Evolutionary conservation across 225 moss, liverwort and hornwort species (phyloP).

Genomic region (Physcomitrellopsis africana): DNA sequence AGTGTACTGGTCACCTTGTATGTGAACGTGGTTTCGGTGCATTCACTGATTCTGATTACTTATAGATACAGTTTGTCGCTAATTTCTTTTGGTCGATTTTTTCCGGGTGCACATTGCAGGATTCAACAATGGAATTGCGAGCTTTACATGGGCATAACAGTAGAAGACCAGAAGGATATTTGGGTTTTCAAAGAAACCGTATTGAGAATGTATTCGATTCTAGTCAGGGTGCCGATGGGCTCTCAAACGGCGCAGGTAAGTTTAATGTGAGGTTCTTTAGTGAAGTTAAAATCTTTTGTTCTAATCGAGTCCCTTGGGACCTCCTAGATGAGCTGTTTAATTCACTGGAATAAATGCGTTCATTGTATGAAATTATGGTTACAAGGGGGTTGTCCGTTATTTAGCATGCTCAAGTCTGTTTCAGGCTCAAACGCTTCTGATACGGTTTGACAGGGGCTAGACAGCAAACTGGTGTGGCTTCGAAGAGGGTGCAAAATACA

Average conservation of each 20-base stretch:
- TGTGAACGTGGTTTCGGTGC: background rate
- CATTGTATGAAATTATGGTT: background rate
- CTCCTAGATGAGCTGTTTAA: no score
- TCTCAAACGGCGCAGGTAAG: slow-evolving; percentile 41
- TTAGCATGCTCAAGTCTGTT: slow-evolving; percentile 19
- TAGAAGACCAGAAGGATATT: slow-evolving; percentile 49
- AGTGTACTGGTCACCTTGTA: slow-evolving; percentile 5
- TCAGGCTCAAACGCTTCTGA: slow-evolving; percentile 21
- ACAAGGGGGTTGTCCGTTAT: background rate
- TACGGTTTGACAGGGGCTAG: slow-evolving; percentile 34
- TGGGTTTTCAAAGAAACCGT: slow-evolving; percentile 44
- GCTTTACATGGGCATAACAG: slow-evolving; percentile 84
- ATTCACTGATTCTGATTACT: slow-evolving; percentile 2
- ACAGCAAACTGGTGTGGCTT: slow-evolving; percentile 40
- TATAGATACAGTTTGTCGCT: slow-evolving; percentile 11
- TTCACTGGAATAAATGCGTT: background rate
- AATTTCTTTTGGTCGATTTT: slow-evolving; percentile 9
- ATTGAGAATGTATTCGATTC: slow-evolving; percentile 42
- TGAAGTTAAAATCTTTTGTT: background rate
- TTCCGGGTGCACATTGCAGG: slow-evolving; percentile 42
- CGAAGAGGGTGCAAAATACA: slow-evolving; percentile 48
- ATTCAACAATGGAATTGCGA: slow-evolving; percentile 39
- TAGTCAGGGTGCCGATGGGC: slow-evolving; percentile 27
- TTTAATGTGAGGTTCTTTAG: slow-evolving; percentile 3
- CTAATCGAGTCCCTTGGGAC: no score